phyloP scores from a whole-genome alignment of 805 yeast species.

The Ogataea methanolica region DNA sequence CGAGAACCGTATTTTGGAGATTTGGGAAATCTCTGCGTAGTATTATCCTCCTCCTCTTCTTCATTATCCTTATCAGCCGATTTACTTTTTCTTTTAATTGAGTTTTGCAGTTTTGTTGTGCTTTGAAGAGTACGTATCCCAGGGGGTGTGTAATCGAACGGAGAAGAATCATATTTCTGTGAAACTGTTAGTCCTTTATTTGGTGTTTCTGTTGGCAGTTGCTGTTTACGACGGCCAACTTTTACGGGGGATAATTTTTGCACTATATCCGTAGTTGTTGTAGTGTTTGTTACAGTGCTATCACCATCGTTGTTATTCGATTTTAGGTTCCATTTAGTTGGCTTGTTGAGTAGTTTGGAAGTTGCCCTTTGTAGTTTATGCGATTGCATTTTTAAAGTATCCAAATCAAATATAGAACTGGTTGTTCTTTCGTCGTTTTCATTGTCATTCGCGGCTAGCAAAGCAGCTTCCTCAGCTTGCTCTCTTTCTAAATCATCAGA shows the following conservation, averaged over 20 bases:
- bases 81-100: neutral
- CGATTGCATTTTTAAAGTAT: too few relatives aligned
- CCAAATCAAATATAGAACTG: neutral
- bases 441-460: neutral
- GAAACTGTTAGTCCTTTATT: slow-evolving; percentile 11
- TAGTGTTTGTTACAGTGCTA: neutral
- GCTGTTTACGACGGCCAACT: neutral
- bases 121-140: neutral
- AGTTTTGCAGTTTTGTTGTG: neutral
- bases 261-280: slow-evolving; percentile 1
- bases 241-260: neutral
- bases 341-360: neutral
- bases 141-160: slow-evolving; percentile 2
- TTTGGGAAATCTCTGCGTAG: slow-evolving; percentile 36
- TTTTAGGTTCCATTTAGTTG: neutral
- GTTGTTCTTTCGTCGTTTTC: neutral
- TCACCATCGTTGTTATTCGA: neutral
- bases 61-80: neutral
- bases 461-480: neutral
- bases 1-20: slow-evolving; percentile 43
- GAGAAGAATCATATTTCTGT: slow-evolving; percentile 29
- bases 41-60: slow-evolving; percentile 11
- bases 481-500: slow-evolving; percentile 15
- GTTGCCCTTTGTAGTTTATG: too few relatives aligned
- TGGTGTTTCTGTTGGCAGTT: neutral